Evolutionary conservation across 2,329 filamentous ascomycete genomes (phyloP), one percentile per base, ranked within the genome.

Genomic region (Hypomyces rosellus): DNA sequence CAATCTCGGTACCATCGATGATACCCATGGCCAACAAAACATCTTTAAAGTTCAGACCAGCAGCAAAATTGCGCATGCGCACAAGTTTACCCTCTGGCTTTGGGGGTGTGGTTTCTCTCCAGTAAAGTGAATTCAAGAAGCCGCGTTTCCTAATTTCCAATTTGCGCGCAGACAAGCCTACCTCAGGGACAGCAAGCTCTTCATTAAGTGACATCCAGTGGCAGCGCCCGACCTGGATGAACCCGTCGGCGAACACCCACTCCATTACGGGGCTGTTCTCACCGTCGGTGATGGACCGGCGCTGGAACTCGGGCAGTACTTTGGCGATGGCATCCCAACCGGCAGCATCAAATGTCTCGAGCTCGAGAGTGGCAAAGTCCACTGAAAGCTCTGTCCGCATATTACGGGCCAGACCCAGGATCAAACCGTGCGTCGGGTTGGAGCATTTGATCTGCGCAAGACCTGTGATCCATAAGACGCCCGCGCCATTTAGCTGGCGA

Each of bases 31-130:
- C 64, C 3, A 64, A 56, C 18, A 72, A 55, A 7, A 72, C 59
- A 51, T 74, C 72, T 16, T 58, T 48, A 25, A 57, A 71, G 49
- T 69, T 72, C 3, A 74, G 18, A 2, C 67, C 70, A 11, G 57
- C 55, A 1, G 66, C 55, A 0, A 33, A 33, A 5, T 30, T 25
- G 2, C 47, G 41, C 20, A 53, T 52, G 16, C 20, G 16, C 11
- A n/a, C 11, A 14, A 38, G 11, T 38, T n/a, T 38, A 18, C 25
- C 25, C 6, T 30, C 6, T 11, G 6, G 25, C 25, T 30, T 30
- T 11, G 25, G 25, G 9, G 25, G 25, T 25, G 25, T 30, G 25
- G 8, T 11, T 8, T 30, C 25, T 30, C 9, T 30, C 25, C 25
- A 30, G 25, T 30, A 30, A 7, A 30, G 25, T 6, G 25, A 30